These are phyloP conservation scores for Kazachstania taianensis DNA, from an alignment of 805 yeast genomes.

Conservation along the genomic window DNA sequence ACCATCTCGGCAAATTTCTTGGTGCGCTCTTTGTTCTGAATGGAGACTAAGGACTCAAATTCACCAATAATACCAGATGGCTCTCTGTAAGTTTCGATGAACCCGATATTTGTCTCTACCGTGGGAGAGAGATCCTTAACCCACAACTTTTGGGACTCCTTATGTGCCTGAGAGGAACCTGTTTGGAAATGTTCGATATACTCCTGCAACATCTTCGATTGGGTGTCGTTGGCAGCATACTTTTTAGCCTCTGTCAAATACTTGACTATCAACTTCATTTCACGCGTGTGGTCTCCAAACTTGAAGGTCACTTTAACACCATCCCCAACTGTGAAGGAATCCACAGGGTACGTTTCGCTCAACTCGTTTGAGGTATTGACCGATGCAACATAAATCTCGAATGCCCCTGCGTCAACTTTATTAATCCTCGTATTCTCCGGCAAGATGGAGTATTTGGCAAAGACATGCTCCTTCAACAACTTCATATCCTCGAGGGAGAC, in stretches of 20 bases:
- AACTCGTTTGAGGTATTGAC: slow-evolving; percentile 41
- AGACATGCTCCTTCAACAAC: slow-evolving; percentile 41
- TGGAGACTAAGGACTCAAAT: slow-evolving; percentile 87
- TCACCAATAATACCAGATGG: slow-evolving; percentile 89
- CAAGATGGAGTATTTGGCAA: slow-evolving; percentile 33
- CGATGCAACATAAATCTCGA: slow-evolving; percentile 61
- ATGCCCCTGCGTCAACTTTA: slow-evolving; percentile 40
- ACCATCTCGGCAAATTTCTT: slow-evolving; percentile 68
- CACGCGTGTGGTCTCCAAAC: slow-evolving; percentile 71
- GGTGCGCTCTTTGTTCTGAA: slow-evolving; percentile 82
- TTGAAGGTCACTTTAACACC: slow-evolving; percentile 40
- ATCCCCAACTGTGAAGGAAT: slow-evolving; percentile 29
- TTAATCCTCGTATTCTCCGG: slow-evolving; percentile 66
- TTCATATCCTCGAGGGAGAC: slow-evolving; percentile 52
- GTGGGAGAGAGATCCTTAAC: slow-evolving; percentile 76
- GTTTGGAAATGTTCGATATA: slow-evolving; percentile 65
- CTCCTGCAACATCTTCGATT: slow-evolving; percentile 50
- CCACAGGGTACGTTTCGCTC: slow-evolving; percentile 39
- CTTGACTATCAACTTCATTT: slow-evolving; percentile 50
- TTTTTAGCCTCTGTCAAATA: slow-evolving; percentile 47
- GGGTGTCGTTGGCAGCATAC: slow-evolving; percentile 65
- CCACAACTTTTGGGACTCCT: slow-evolving; percentile 77
- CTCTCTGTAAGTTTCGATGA: slow-evolving; percentile 87
- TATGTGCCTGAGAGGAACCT: slow-evolving; percentile 80
- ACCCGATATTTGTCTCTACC: slow-evolving; percentile 76